phyloP scores from a whole-genome alignment of 805 yeast species.

The Candida xyloterini region DNA sequence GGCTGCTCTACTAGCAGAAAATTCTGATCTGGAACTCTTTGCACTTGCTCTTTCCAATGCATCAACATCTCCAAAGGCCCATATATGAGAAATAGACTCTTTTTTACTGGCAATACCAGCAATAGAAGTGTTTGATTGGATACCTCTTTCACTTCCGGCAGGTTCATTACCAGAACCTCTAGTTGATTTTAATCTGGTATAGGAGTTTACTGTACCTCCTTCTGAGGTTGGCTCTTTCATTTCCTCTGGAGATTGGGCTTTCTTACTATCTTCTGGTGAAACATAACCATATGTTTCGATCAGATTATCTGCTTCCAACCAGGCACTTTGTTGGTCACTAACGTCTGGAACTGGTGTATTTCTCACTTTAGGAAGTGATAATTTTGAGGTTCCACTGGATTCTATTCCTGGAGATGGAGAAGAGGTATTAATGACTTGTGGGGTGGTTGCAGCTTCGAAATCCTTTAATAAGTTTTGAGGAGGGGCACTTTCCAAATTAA shows the following conservation, averaged over 20 bases:
- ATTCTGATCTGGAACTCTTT: conserved; percentile 20
- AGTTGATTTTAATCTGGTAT: conserved; percentile 2
- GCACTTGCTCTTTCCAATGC: conserved; percentile 16
- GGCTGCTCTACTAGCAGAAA: conserved; percentile 13
- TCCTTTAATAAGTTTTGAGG: not conserved
- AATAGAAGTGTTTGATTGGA: conserved; percentile 19
- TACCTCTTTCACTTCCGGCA: conserved; percentile 5
- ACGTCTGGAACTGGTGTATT: conserved; percentile 2
- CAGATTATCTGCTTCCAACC: conserved; percentile 24
- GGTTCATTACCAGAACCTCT: not conserved
- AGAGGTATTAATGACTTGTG: not conserved
- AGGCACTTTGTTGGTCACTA: conserved; percentile 16
- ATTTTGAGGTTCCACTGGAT: conserved; percentile 8
- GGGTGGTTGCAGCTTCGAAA: not conserved
- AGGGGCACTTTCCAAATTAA: not conserved
- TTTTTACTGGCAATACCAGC: conserved; percentile 22
- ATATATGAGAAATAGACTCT: conserved; percentile 17
- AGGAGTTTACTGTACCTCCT: conserved; percentile 8
- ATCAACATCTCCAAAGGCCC: conserved; percentile 23
- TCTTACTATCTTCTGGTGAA: conserved; percentile 13
- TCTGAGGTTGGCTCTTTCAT: conserved; percentile 7
- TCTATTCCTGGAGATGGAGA: conserved; percentile 2
- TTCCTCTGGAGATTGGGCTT: not conserved
- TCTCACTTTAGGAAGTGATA: conserved; percentile 19
- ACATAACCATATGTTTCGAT: conserved; percentile 25